Percentiles rank a stretch among this genome's conserved stretches.
Evolutionary conservation across 1,139 yeast species (phyloP).

Genomic region (Petasospora fabianii): DNA sequence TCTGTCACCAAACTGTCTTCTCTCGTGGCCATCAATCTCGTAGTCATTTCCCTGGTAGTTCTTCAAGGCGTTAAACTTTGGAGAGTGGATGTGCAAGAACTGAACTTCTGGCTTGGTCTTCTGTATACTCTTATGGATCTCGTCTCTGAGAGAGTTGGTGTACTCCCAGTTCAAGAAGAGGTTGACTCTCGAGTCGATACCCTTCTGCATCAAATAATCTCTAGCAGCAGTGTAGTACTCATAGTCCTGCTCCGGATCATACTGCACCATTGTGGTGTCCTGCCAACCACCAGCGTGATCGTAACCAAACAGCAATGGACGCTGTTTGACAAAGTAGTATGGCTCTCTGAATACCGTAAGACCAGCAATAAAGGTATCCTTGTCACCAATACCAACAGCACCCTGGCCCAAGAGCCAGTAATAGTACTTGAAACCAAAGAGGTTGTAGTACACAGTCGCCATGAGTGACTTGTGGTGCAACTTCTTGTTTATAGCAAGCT

Average conservation of each 20-base stretch:
- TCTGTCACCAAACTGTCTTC: constrained; percentile 49
- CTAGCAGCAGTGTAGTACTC: constrained; percentile 25
- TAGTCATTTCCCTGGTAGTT: constrained; percentile 38
- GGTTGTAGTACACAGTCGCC: constrained; percentile 53
- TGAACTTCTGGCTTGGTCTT: constrained; percentile 38
- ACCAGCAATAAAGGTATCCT: constrained; percentile 61
- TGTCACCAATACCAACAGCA: constrained; percentile 61
- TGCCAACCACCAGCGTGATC: constrained; percentile 33
- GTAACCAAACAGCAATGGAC: constrained; percentile 38
- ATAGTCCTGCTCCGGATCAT: constrained; percentile 39
- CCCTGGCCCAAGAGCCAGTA: constrained; percentile 53
- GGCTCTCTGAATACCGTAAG: constrained; percentile 48
- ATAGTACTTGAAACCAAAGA: constrained; percentile 51
- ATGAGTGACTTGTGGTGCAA: constrained; percentile 47
- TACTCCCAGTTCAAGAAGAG: constrained; percentile 23
- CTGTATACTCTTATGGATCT: constrained; percentile 27
- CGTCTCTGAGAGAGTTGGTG: constrained; percentile 23
- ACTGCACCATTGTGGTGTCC: constrained; percentile 44
- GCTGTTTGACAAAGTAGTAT: constrained; percentile 48
- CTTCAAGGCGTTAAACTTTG: constrained; percentile 53
- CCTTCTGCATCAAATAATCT: constrained; percentile 18
- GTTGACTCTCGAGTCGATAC: constrained; percentile 24
- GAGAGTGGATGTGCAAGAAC: constrained; percentile 56
- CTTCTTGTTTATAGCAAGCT: constrained; percentile 48
- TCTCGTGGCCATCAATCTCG: constrained; percentile 37